phyloP scores from a whole-genome alignment of 2,329 filamentous ascomycete genomes.

The Fusarium sp. region DNA sequence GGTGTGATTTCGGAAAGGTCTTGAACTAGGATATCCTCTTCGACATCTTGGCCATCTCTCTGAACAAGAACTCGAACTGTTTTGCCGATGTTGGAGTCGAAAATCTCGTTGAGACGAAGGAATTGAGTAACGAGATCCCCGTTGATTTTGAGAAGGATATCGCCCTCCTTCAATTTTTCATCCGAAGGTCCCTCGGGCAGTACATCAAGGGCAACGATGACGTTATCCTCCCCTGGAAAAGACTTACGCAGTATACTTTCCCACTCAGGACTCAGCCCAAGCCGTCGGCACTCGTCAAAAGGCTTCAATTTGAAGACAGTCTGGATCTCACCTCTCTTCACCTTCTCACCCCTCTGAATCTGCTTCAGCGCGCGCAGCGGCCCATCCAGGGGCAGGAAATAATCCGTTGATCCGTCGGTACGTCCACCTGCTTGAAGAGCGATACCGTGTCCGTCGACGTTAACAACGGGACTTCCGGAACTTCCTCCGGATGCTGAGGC shows the following conservation, averaged over 20 bases:
- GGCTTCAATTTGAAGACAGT: slow-evolving; percentile 97
- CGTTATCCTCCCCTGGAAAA: slow-evolving; percentile 93
- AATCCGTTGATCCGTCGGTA: slow-evolving; percentile 95
- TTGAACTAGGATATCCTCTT: slow-evolving; percentile 85
- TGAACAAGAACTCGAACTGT: slow-evolving; percentile 84
- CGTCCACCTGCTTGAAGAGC: slow-evolving; percentile 88
- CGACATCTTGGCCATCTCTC: slow-evolving; percentile 86
- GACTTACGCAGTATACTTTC: slow-evolving; percentile 84
- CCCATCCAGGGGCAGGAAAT: slow-evolving; percentile 93
- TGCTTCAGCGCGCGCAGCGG: slow-evolving; percentile 87
- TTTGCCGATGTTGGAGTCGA: slow-evolving; percentile 84
- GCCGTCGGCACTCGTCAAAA: slow-evolving; percentile 92
- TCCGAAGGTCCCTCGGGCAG: slow-evolving; percentile 90
- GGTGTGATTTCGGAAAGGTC: slow-evolving; percentile 95
- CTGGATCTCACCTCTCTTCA: slow-evolving; percentile 92
- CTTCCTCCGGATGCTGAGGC: slow-evolving; percentile 95
- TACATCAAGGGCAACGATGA: slow-evolving; percentile 95
- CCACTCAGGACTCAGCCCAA: slow-evolving; percentile 86
- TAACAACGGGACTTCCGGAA: slow-evolving; percentile 96
- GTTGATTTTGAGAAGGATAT: slow-evolving; percentile 95
- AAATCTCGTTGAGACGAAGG: slow-evolving; percentile 86
- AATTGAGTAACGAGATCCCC: slow-evolving; percentile 93
- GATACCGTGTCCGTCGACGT: slow-evolving; percentile 88
- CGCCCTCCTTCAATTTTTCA: slow-evolving; percentile 83
- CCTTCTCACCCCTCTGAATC: slow-evolving; percentile 79